A percentile compares a stretch with the other conserved stretches of the same genome.
Evolutionary conservation across 441 rosid genomes (phyloP).

Genomic region (Erodium chrysanthum): DNA sequence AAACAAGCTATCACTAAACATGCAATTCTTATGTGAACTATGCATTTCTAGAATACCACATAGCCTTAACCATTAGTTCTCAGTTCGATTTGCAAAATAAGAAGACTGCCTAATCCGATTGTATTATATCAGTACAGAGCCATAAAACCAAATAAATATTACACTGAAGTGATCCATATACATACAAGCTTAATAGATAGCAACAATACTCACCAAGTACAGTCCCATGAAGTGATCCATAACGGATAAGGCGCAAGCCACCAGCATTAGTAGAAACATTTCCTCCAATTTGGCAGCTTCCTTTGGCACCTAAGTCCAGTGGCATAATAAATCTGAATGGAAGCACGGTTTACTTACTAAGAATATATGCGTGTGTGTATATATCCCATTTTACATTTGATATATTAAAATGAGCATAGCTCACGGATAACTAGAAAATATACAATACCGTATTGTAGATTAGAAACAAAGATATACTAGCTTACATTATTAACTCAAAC

Average conservation of each 20-base stretch:
- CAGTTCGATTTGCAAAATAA: neutral
- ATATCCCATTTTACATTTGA: no score
- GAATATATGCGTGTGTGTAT: no score
- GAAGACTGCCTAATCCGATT: neutral
- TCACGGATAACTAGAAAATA: neutral
- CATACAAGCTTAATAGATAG: no score
- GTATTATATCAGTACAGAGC: neutral
- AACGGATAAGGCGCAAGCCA: slow-evolving; percentile 86
- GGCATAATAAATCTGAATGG: slow-evolving; percentile 92
- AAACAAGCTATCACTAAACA: neutral
- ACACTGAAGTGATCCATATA: neutral
- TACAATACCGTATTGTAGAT: neutral
- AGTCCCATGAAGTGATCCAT: slow-evolving; percentile 65
- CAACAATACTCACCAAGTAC: slow-evolving; percentile 33
- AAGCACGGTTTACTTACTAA: slow-evolving; percentile 27
- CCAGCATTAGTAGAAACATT: slow-evolving; percentile 98
- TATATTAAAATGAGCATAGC: slow-evolving; percentile 13
- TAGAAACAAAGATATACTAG: neutral
- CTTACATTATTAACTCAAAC: neutral
- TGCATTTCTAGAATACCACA: neutral
- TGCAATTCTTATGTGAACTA: neutral
- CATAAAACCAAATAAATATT: neutral
- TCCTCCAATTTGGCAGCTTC: slow-evolving; percentile 99
- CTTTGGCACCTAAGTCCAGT: slow-evolving; percentile 97
- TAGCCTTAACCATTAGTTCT: neutral